Percentiles rank a stretch among this genome's conserved stretches.
phyloP scores from a whole-genome alignment of 176 grass and related monocot genomes.

The Typha latifolia region DNA sequence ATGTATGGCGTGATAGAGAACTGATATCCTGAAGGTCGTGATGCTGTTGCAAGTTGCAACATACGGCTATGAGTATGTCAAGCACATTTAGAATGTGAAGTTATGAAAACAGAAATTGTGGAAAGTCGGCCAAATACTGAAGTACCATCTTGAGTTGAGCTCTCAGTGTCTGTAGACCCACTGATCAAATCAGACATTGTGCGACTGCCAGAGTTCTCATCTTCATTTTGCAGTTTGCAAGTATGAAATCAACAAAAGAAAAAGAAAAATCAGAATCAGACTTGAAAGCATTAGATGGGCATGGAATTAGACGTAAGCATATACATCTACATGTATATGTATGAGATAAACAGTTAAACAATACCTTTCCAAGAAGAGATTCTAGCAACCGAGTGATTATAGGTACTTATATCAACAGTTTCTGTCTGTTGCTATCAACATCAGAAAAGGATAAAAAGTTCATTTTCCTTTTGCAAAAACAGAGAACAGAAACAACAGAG shows the following conservation, averaged over 20 bases:
- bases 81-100: not conserved
- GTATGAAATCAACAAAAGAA: slow-evolving; percentile 8
- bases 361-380: slow-evolving; percentile 54
- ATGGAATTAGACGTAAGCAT: slow-evolving; percentile 2
- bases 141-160: slow-evolving; percentile 41
- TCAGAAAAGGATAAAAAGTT: not conserved
- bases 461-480: not conserved
- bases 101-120: not conserved
- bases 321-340: slow-evolving; percentile 4
- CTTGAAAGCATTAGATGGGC: too few relatives aligned
- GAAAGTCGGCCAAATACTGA: slow-evolving; percentile 1
- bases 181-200: slow-evolving; percentile 30
- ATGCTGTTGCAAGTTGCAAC: slow-evolving; percentile 26
- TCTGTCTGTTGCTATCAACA: slow-evolving; percentile 64
- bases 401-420: slow-evolving; percentile 26
- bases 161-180: slow-evolving; percentile 37
- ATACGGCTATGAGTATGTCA: slow-evolving; percentile 6
- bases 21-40: slow-evolving; percentile 34
- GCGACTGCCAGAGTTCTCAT: slow-evolving; percentile 45
- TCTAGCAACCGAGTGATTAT: slow-evolving; percentile 33
- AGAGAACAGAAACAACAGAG: not conserved
- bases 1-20: slow-evolving; percentile 65
- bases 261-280: slow-evolving; percentile 1
- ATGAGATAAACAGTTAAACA: slow-evolving; percentile 5
- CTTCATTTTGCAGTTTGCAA: slow-evolving; percentile 25